Percentiles rank a stretch among this genome's conserved stretches.
Evolutionary conservation across 768 basidiomycete genomes (phyloP).

Genomic region (Leucosporidium creatinivorum): DNA sequence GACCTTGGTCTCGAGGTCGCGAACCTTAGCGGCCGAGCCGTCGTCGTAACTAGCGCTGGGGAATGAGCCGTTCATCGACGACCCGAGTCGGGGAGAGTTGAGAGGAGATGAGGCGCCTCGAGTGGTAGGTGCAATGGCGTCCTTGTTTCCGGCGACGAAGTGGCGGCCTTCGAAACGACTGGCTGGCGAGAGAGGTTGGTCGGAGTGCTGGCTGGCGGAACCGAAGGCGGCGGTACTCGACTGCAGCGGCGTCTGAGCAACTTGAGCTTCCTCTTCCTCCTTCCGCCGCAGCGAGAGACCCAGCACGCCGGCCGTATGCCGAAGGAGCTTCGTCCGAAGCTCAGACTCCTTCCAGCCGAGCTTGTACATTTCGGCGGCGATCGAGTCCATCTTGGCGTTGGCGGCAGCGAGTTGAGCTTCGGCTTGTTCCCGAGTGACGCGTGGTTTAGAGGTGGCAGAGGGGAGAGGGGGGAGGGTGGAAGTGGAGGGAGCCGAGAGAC

Average conservation of each 20-base stretch:
- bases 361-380: slow-evolving; percentile 64
- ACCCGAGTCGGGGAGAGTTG: slow-evolving; percentile 42
- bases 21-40: not conserved
- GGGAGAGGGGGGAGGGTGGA: not conserved
- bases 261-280: slow-evolving; percentile 44
- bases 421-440: slow-evolving; percentile 49
- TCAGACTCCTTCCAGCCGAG: slow-evolving; percentile 60
- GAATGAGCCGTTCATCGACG: slow-evolving; percentile 34
- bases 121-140: slow-evolving; percentile 53
- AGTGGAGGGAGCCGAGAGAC: slow-evolving; percentile 46
- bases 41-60: too few relatives aligned
- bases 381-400: slow-evolving; percentile 61
- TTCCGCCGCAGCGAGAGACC: slow-evolving; percentile 61
- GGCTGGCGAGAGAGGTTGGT: not conserved
- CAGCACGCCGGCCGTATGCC: slow-evolving; percentile 76
- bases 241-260: not conserved
- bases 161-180: slow-evolving; percentile 66
- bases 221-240: not conserved
- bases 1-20: slow-evolving; percentile 58
- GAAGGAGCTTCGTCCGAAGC: slow-evolving; percentile 58
- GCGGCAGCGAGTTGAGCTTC: slow-evolving; percentile 65
- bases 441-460: slow-evolving; percentile 31
- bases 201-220: not conserved
- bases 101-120: not conserved
- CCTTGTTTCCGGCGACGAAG: slow-evolving; percentile 72